Evolutionary conservation across 306 rosid genomes (phyloP), one percentile per base, ranked within the genome.

Genomic region (Pyrus bretschneideri): DNA sequence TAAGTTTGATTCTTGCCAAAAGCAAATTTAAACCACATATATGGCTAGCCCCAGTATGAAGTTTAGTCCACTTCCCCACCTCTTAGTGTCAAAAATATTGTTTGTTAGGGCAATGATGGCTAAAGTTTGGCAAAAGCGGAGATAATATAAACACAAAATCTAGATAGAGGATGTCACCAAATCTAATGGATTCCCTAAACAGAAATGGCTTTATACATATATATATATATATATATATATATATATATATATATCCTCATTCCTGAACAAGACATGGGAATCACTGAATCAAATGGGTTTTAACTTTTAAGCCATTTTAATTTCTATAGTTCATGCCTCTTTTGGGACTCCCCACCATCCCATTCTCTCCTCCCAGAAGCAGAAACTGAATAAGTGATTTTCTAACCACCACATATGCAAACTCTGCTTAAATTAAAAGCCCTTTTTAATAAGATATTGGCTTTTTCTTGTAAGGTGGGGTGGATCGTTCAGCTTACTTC

Each of bases 91-190:
- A 42, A 42, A 9, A 42, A 42, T 38, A 42, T 49, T 0, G 13
- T 4, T 11, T 49, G 55, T 58, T 9, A 3, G 31, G 29, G 6
- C 27, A n/a, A 58, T 58, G 3, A 22, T 58, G 27, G 63, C 30
- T 7, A 7, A 55, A 55, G 60, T 55, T 58, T 10, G 63, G 17
- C 22, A 57, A 58, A 69, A 31, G 46, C 17, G 23, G 23, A 44
- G 58, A 44, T 12, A 51, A 18, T 21, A 68, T 57, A 42, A 74
- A 17, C n/a, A 68, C 55, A 42, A 62, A 77, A 77, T 77, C 62
- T 42, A 58, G 10, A 44, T 19, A 42, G 29, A 58, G 54, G 54
- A 49, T 49, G 54, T 49, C 54, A 49, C 54, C 8, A 49, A 49
- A 4, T 49, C 7, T 49, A 4, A 13, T 15, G 54, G 54, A 49